Conservation (phyloP, 148 eudicot genomes). For the Chenopodium suecicum region DNA sequence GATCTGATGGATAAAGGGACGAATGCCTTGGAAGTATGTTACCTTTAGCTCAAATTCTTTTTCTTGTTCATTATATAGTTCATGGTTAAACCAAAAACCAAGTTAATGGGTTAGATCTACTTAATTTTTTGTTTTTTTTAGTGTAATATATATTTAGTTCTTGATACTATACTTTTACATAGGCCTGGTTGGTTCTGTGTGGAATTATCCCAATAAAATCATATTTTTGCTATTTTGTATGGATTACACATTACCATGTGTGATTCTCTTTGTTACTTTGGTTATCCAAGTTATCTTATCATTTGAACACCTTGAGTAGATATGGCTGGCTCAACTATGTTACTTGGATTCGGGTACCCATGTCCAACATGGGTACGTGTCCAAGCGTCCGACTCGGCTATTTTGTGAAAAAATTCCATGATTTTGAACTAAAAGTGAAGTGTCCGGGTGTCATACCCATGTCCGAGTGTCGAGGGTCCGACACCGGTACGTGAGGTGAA, state of each 20-base stretch:
- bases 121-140: too few species aligned
- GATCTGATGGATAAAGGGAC: constrained; percentile 99
- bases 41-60: constrained; percentile 2
- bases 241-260: not conserved
- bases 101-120: not conserved
- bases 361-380: too few species aligned
- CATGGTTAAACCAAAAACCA: not conserved
- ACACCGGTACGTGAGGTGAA: too few species aligned
- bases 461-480: too few species aligned
- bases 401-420: too few species aligned
- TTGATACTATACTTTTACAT: not conserved
- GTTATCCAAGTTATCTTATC: not conserved
- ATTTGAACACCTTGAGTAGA: not conserved
- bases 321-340: not conserved
- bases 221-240: too few species aligned
- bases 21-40: constrained; percentile 84
- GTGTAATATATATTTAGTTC: too few species aligned
- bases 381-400: too few species aligned
- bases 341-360: too few species aligned
- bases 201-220: not conserved
- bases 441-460: too few species aligned
- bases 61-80: not conserved
- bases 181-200: not conserved
- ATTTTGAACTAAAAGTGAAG: too few species aligned
- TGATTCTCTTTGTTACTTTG: not conserved